These are phyloP conservation scores for Colletotrichum orchidophilum DNA, from an alignment of 2,329 filamentous ascomycete genomes.

Conservation along the genomic window DNA sequence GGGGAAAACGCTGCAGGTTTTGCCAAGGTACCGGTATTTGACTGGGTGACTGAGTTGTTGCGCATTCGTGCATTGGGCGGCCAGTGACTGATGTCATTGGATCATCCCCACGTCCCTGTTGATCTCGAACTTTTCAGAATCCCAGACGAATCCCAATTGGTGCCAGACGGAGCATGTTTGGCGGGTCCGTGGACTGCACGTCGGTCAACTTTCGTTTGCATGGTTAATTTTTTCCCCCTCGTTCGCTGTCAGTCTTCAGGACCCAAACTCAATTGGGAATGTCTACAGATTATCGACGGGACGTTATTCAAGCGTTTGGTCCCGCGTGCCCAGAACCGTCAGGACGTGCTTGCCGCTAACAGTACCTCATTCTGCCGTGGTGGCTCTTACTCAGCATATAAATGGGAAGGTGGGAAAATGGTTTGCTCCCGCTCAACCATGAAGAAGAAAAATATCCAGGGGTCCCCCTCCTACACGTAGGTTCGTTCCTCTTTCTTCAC, in stretches of 20 bases:
- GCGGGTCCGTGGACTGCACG: conserved; percentile 2
- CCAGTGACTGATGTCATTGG: conserved; percentile 32
- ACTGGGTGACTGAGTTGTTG: neutral
- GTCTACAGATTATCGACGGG: neutral
- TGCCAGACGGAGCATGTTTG: neutral
- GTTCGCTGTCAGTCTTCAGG: neutral
- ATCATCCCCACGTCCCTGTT: conserved; percentile 26
- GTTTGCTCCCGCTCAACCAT: neutral
- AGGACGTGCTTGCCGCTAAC: conserved; percentile 6
- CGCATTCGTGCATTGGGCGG: neutral
- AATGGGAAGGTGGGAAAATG: neutral
- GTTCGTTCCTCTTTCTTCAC: too few species aligned
- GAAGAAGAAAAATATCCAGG: neutral
- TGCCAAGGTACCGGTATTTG: too few species aligned
- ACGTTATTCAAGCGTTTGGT: neutral
- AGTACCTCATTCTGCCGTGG: neutral
- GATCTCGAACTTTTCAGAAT: conserved; percentile 28
- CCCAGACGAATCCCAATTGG: neutral
- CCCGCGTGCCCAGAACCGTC: too few species aligned
- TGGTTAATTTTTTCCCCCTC: neutral
- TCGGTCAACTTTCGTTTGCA: too few species aligned
- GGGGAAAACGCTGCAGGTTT: neutral
- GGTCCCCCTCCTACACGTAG: too few species aligned
- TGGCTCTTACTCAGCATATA: neutral
- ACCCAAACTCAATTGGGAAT: conserved; percentile 11